Evolutionary conservation across 2,329 filamentous ascomycete species (phyloP), one percentile per base, ranked within the genome.

Genomic region (Passalora sequoiae): DNA sequence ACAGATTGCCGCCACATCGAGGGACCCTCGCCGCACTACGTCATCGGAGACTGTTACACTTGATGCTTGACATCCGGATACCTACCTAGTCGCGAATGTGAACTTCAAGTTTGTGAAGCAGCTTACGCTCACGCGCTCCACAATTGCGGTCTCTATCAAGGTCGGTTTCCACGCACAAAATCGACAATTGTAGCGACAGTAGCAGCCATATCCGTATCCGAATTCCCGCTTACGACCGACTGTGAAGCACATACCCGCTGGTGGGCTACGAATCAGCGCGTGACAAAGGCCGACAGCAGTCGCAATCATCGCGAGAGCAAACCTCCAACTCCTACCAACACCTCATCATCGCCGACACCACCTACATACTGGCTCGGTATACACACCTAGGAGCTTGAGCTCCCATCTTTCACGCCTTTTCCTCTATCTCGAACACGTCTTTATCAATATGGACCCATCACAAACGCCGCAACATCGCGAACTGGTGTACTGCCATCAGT

Each of bases 401-500:
- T 52, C 50, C 51, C 29, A 17, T 21, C 22, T 25, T 25, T n/a
- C 39, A 38, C 16, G 21, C 35, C 30, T 27, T 33, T 40, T 24
- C 21, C 20, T 16, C n/a, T n/a, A n/a, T n/a, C n/a, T n/a, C n/a
- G n/a, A n/a, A n/a, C n/a, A n/a, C n/a, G n/a, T n/a, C n/a, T n/a
- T n/a, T n/a, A n/a, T 22, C 38, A 29, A 21, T 15, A 49, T 44
- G 47, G 43, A 47, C 32, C 43, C 19, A 30, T 25, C 29, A n/a
- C 45, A 50, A 37, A 32, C 40, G 31, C 55, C 51, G 21, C 49
- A 46, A 27, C 49, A 57, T 39, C 73, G 79, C 51, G 86, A 94
- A 61, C 78, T 91, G 52, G 83, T 96, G 42, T 94, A 77, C 65
- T 98, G 92, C 66, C 88, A 97, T 66, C 69, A 75, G 47, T 97